phyloP scores from a whole-genome alignment of 768 basidiomycete genomes.

The Pulveroboletus sp. region DNA sequence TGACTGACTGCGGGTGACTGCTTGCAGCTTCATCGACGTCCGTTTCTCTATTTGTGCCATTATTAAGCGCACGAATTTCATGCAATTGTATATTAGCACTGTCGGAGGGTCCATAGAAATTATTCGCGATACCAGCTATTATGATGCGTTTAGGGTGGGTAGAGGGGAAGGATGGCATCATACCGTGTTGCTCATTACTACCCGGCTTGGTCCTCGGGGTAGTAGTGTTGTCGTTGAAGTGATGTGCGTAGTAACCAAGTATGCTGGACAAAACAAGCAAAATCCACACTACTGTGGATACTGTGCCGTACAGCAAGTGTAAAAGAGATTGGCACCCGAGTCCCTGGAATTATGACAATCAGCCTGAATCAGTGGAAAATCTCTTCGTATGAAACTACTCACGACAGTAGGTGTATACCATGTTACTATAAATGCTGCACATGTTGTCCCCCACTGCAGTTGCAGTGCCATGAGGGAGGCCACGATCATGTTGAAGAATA shows the following conservation, averaged over 20 bases:
- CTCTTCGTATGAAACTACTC: background rate
- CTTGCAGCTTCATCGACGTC: background rate
- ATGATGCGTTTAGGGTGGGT: too few relatives aligned
- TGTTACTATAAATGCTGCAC: constrained; percentile 26
- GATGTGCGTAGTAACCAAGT: constrained; percentile 20
- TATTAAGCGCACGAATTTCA: background rate
- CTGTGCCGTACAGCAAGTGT: constrained; percentile 28
- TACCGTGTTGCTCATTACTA: background rate
- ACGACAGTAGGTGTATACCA: constrained; percentile 32
- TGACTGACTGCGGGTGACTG: background rate
- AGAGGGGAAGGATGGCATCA: too few relatives aligned
- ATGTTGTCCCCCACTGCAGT: constrained; percentile 33
- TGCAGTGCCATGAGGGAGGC: constrained; percentile 30
- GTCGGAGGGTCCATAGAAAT: background rate
- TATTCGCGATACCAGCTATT: too few relatives aligned
- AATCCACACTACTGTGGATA: constrained; percentile 31
- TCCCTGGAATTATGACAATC: constrained; percentile 13
- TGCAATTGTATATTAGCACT: background rate
- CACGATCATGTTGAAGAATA: constrained; percentile 25
- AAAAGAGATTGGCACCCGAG: constrained; percentile 34
- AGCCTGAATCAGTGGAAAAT: background rate
- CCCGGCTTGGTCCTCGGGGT: background rate
- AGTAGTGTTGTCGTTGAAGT: background rate
- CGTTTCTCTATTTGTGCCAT: background rate
- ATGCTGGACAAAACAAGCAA: constrained; percentile 29